Base-by-base conservation (phyloP, 192 early-diverging fungal species). In the Coemansia sp. region DNA sequence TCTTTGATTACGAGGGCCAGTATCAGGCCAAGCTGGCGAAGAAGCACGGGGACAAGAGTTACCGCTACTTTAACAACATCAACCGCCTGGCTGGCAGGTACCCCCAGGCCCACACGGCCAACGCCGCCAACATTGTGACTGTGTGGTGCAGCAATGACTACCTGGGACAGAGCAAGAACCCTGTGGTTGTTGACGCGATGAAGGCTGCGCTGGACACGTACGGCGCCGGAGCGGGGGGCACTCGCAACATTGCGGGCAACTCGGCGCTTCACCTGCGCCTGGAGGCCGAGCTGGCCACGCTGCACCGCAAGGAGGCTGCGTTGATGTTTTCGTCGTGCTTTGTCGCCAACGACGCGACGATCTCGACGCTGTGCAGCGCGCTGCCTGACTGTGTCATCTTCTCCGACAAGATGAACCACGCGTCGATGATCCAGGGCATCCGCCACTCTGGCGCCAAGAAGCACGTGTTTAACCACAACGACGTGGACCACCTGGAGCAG, bases 121-220 rank as follows among this genome's bases (percentile, higher is more conserved):
- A 87, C 45, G 66, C 84, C 47, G 86, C 89, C 39, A 94, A 97
- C 67, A 87, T 94, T 68, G 97, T 99, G 54, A 96, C 94, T 11
- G 97, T 99, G 40, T 99, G 97, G 97, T 99, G 97, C 78, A 91
- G 93, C 67, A 99, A 99, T 88, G 97, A 99, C 82, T 99, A 99
- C 74, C 88, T 99, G 62, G 97, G 96, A 36, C 97, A 98, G 93
- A 89, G 90, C 60, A 94, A 93, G 86, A 89, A 93, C 82, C 93
- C 92, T 3, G 72, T 85, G 29, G 92, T 99, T 25, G 83, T 90
- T 37, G 88, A 95, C 11, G 86, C 87, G 45, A 99, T 99, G 96
- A 97, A 98, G 91, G 66, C 82, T 6, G 94, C 96, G 38, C 78
- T 99, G 67, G 93, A 95, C 86, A 93, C 86, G 63, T 99, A 99